A percentile compares a stretch with the other conserved stretches of the same genome.
phyloP scores from a whole-genome alignment of 179 eudicot species.

The Pouteria campechiana region DNA sequence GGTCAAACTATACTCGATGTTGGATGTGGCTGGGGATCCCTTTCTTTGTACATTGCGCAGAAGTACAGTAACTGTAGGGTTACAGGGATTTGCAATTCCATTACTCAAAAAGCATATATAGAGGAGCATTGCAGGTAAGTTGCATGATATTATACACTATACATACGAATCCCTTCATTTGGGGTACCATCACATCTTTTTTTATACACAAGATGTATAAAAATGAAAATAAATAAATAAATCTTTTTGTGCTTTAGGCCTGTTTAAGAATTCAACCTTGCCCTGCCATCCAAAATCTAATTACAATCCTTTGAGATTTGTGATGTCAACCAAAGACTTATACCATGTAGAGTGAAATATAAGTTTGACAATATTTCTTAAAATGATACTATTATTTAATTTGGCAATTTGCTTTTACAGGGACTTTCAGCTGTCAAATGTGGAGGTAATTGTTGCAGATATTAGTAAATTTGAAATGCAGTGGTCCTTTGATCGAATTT shows the following conservation, averaged over 20 bases:
- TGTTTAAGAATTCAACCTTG: no score
- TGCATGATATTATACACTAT: neutral
- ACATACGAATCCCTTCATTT: no score
- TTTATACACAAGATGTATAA: no score
- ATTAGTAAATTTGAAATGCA: slow-evolving; percentile 81
- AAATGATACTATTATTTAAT: no score
- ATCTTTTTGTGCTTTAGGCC: no score
- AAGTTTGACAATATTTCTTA: no score
- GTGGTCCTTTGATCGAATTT: slow-evolving; percentile 65
- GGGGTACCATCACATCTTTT: no score
- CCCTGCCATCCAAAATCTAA: no score
- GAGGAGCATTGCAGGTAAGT: slow-evolving; percentile 67
- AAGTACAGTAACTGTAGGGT: slow-evolving; percentile 64
- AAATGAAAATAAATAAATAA: no score
- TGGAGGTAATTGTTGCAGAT: slow-evolving; percentile 81
- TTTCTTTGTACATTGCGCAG: slow-evolving; percentile 58
- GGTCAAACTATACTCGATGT: slow-evolving; percentile 93
- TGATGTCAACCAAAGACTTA: no score
- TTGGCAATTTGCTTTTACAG: slow-evolving; percentile 27
- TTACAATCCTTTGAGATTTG: no score
- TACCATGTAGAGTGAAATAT: no score
- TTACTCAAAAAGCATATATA: slow-evolving; percentile 71
- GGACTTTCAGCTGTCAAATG: slow-evolving; percentile 63
- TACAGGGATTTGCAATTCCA: slow-evolving; percentile 92
- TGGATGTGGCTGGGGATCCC: slow-evolving; percentile 99